Conservation (phyloP, 306 rosid genomes). For the Macrotyloma uniflorum region DNA sequence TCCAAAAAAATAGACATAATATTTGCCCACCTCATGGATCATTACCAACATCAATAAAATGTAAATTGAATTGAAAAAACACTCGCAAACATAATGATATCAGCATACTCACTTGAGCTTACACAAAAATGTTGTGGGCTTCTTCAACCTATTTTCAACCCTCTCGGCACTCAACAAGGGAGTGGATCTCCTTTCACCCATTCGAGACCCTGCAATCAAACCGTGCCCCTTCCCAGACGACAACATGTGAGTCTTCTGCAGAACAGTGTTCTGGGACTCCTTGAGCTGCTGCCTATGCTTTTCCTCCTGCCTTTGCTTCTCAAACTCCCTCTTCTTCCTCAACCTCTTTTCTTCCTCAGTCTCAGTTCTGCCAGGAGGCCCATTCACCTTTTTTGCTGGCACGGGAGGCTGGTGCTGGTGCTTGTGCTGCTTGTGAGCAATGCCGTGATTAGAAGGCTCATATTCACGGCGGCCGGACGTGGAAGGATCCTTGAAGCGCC, state of each 20-base stretch:
- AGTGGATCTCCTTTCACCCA: conserved; percentile 80
- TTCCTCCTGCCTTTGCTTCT: conserved; percentile 88
- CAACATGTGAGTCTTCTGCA: conserved; percentile 72
- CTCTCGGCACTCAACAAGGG: conserved; percentile 85
- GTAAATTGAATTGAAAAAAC: not conserved
- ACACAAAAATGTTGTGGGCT: conserved; percentile 98
- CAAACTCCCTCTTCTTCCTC: conserved; percentile 86
- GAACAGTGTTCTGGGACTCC: conserved; percentile 77
- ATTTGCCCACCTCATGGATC: conserved; percentile 20
- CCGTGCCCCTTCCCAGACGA: conserved; percentile 88
- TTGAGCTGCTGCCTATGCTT: conserved; percentile 85
- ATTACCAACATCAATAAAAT: not conserved
- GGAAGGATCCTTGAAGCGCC: conserved; percentile 54
- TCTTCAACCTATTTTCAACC: conserved; percentile 92
- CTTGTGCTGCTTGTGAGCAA: conserved; percentile 57
- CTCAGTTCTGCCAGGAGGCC: conserved; percentile 61
- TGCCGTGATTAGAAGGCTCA: conserved; percentile 60
- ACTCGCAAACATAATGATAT: conserved; percentile 4
- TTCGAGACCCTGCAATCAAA: conserved; percentile 80
- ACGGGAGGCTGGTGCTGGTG: conserved; percentile 52
- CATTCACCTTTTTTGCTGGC: conserved; percentile 61
- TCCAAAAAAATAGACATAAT: not conserved
- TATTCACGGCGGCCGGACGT: conserved; percentile 65
- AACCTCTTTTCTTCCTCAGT: conserved; percentile 83
- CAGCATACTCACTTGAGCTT: conserved; percentile 85